Evolutionary conservation across 768 basidiomycete genomes (phyloP).

Genomic region (Xerocomus brunneocitrinus): DNA sequence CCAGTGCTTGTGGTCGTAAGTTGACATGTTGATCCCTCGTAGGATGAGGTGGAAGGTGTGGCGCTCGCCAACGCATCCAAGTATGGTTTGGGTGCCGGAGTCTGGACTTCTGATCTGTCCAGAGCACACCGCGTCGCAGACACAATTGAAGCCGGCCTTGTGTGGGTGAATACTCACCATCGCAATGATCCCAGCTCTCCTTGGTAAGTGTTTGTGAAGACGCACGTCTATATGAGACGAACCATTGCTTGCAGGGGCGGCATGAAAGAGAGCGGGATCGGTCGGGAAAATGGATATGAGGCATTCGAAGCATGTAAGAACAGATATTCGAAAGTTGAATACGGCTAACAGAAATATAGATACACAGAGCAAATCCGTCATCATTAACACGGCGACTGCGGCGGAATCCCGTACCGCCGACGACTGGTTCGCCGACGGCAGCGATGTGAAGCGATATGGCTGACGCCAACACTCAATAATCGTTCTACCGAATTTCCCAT

Average conservation of each 20-base stretch:
- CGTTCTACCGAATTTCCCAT: neutral
- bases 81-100: slow-evolving; percentile 76
- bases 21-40: neutral
- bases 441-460: slow-evolving; percentile 58
- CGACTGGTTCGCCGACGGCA: slow-evolving; percentile 73
- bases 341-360: slow-evolving; percentile 40
- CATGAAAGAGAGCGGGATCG: slow-evolving; percentile 87
- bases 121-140: slow-evolving; percentile 71
- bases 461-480: slow-evolving; percentile 28
- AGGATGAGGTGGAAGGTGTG: slow-evolving; percentile 65
- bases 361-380: slow-evolving; percentile 78
- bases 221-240: neutral
- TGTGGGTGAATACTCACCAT: slow-evolving; percentile 89
- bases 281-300: slow-evolving; percentile 81
- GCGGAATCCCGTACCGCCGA: slow-evolving; percentile 56
- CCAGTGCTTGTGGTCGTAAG: slow-evolving; percentile 11
- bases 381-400: slow-evolving; percentile 64
- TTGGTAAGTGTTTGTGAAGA: slow-evolving; percentile 44
- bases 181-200: slow-evolving; percentile 87
- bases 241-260: slow-evolving; percentile 63
- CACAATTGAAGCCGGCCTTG: slow-evolving; percentile 67
- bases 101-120: slow-evolving; percentile 76
- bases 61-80: slow-evolving; percentile 67
- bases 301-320: slow-evolving; percentile 71
- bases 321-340: neutral